Evolutionary conservation across 2,329 filamentous ascomycete species (phyloP), one percentile per base, ranked within the genome.

Genomic region (Botryosphaeria agaves): DNA sequence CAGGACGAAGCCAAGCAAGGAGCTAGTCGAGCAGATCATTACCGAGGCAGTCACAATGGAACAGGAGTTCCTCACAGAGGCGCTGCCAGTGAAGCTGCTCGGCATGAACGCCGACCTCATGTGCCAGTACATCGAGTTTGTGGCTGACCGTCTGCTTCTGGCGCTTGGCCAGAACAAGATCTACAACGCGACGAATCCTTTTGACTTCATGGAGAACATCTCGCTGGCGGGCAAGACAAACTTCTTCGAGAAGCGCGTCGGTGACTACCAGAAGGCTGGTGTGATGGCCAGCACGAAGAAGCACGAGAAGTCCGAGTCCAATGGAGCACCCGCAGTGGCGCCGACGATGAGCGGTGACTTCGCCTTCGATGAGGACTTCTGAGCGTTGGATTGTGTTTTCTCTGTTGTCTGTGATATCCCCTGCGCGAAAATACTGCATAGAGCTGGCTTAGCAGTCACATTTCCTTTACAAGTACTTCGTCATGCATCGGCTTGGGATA

Each of bases 121-220:
- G 89, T 91, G 91, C 70, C 87, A 95, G 63, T 98, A 98, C 69
- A 98, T 98, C 44, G 89, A 98, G 72, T 98, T 98, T 47, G 89
- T 98, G 29, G 89, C 89, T 40, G 89, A 98, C 57, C 81, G 89
- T 46, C 77, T 98, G 20, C 72, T 98, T 20, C 66, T 95, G 35
- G 76, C 89, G 18, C 79, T 98, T 28, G 89, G 89, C 49, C 94
- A 94, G 59, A 71, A 80, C 46, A 95, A 94, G 69, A 68, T 80
- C 47, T 98, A 92, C 73, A 81, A 89, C 52, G 66, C 78, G 16
- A 72, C 76, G 55, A 98, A 98, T 65, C 89, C 89, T 53, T 98
- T 98, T 56, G 89, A 98, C 69, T 98, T 98, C 61, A 98, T 98
- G 89, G 89, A 98, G 71, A 94, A 93, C 63, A 98, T 98, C 59